These are phyloP conservation scores for Xylariales sp. DNA, from an alignment of 2,329 filamentous ascomycete species.

Conservation along the genomic window DNA sequence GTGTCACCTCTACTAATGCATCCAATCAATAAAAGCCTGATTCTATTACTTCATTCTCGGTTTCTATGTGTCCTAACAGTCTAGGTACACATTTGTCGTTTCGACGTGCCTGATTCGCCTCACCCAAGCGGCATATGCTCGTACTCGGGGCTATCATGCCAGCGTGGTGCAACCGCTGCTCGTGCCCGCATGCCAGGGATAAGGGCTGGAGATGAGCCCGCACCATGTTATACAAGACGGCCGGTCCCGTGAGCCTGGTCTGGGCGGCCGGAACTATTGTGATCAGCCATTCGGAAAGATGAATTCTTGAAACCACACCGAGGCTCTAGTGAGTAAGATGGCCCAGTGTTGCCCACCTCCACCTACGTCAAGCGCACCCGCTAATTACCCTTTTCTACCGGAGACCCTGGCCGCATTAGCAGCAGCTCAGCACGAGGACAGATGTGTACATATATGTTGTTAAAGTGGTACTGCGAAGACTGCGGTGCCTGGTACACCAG, in stretches of 20 bases:
- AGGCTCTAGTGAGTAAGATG: conserved; percentile 36
- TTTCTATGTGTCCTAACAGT: conserved; percentile 39
- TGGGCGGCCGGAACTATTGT: conserved; percentile 3
- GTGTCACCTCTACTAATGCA: conserved; percentile 43
- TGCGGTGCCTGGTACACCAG: conserved; percentile 51
- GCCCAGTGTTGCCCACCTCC: conserved; percentile 17
- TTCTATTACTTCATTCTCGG: conserved; percentile 40
- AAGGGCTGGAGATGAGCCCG: conserved; percentile 5
- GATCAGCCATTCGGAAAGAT: conserved; percentile 23
- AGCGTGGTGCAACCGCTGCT: conserved; percentile 25
- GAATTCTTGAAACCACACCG: conserved; percentile 24
- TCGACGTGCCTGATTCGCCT: conserved; percentile 29
- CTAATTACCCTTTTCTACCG: conserved; percentile 37
- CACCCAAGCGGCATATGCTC: conserved; percentile 21
- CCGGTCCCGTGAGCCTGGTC: conserved; percentile 17
- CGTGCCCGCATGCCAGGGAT: conserved; percentile 10
- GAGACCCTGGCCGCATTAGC: conserved; percentile 26
- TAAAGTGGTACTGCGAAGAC: conserved; percentile 50
- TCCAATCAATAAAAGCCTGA: conserved; percentile 45
- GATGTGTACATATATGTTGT: conserved; percentile 48
- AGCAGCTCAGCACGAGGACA: conserved; percentile 26
- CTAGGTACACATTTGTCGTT: conserved; percentile 36
- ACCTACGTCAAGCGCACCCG: conserved; percentile 17
- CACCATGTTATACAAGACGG: conserved; percentile 30
- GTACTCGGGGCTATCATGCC: conserved; percentile 22